phyloP scores from a whole-genome alignment of 2,329 filamentous ascomycete species.

The Colletotrichum sansevieriae region DNA sequence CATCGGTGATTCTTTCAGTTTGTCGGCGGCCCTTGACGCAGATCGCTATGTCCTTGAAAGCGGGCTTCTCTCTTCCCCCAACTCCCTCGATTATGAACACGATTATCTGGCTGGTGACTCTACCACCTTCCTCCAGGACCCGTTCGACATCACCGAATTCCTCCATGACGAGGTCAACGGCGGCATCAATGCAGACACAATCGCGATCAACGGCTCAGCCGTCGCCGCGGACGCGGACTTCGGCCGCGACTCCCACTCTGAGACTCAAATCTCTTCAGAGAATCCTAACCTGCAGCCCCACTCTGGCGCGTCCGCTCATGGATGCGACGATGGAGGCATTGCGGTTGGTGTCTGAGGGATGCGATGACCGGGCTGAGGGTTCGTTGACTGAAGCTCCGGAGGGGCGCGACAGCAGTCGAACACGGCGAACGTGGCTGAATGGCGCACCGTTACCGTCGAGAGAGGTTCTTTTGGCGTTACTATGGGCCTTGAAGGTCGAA shows the following conservation, averaged over 20 bases:
- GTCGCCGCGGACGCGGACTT: conserved; percentile 66
- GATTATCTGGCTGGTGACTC: conserved; percentile 75
- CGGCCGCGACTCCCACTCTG: conserved; percentile 68
- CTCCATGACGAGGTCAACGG: conserved; percentile 64
- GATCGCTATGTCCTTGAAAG: conserved; percentile 83
- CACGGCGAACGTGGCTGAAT: conserved; percentile 54
- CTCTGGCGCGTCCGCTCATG: conserved; percentile 78
- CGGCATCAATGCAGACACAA: conserved; percentile 60
- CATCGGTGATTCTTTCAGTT: conserved; percentile 77
- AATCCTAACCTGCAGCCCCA: conserved; percentile 80
- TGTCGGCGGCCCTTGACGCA: conserved; percentile 77
- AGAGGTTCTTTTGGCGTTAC: conserved; percentile 62
- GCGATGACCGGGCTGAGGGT: conserved; percentile 60
- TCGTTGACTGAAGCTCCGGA: conserved; percentile 49
- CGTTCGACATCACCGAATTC: conserved; percentile 68
- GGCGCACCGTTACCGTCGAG: conserved; percentile 58
- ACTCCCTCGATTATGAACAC: conserved; percentile 74
- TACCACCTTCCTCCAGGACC: conserved; percentile 59
- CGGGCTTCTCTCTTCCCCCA: conserved; percentile 80
- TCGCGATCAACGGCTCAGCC: conserved; percentile 62
- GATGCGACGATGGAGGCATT: conserved; percentile 81
- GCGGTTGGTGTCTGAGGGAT: conserved; percentile 76
- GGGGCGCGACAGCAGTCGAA: conserved; percentile 53
- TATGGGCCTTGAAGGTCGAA: conserved; percentile 61
- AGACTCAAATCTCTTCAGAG: conserved; percentile 72